phyloP scores from a whole-genome alignment of 2,329 filamentous ascomycete species.

The Alternaria ethzedia region DNA sequence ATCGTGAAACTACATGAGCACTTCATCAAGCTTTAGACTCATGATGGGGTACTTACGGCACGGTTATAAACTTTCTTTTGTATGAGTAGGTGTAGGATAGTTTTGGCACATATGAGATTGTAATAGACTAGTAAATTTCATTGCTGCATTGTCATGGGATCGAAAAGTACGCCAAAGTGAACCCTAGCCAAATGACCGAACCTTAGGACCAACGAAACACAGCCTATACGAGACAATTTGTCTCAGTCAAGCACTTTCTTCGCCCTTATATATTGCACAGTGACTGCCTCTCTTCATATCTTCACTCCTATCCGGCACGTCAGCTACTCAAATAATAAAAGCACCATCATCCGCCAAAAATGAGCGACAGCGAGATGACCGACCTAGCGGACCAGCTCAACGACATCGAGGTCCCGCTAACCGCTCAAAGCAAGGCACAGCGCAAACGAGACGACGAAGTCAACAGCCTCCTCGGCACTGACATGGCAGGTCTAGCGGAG shows the following conservation, averaged over 20 bases:
- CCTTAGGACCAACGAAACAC: not conserved
- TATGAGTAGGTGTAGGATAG: not conserved
- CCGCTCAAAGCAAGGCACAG: not conserved
- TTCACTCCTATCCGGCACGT: not conserved
- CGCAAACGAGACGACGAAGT: not conserved
- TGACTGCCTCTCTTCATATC: not conserved
- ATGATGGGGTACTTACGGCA: too few species aligned
- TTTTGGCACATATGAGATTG: not conserved
- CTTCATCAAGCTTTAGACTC: too few species aligned
- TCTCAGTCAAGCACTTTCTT: not conserved
- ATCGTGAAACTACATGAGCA: too few species aligned
- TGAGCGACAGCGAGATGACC: not conserved
- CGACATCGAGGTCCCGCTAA: not conserved
- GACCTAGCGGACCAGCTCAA: not conserved
- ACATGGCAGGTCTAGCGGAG: not conserved
- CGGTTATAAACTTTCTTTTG: not conserved
- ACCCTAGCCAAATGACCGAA: not conserved
- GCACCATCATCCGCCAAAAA: not conserved
- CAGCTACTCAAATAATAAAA: not conserved
- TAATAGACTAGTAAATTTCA: not conserved
- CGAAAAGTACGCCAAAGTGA: not conserved
- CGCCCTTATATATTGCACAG: not conserved
- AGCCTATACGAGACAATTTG: not conserved
- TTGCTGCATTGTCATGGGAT: not conserved
- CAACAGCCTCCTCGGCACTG: not conserved